These are phyloP conservation scores for Tolypocladium ophioglossoides DNA, from an alignment of 2,329 filamentous ascomycete species.

Conservation along the genomic window DNA sequence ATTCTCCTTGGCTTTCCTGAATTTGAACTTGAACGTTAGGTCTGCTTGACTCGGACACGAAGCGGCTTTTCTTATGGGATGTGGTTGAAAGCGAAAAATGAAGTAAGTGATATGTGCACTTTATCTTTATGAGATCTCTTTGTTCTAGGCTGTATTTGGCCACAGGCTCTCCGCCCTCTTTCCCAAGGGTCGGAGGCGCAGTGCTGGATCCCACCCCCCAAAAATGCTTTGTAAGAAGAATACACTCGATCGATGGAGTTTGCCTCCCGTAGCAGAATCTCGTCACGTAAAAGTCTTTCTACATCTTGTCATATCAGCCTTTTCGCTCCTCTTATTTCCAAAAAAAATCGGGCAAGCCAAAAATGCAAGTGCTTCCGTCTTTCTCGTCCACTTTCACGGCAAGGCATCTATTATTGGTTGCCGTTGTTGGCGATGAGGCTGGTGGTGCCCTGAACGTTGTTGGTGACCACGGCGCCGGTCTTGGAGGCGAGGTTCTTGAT, in stretches of 20 bases:
- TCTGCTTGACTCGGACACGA: neutral
- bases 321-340: neutral
- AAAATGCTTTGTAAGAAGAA: neutral
- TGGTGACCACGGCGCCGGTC: conserved; percentile 31
- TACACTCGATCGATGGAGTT: neutral
- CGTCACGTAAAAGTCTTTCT: neutral
- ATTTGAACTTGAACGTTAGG: neutral
- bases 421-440: conserved; percentile 48
- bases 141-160: neutral
- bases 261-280: neutral
- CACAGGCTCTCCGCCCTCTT: neutral
- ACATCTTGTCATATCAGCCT: neutral
- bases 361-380: neutral
- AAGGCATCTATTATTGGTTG: conserved; percentile 9
- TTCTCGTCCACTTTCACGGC: neutral
- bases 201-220: neutral
- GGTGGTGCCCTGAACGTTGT: conserved; percentile 35
- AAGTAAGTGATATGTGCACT: neutral
- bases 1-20: too few species aligned
- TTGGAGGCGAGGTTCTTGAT: conserved; percentile 42
- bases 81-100: neutral
- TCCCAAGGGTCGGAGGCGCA: neutral
- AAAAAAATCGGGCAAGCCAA: neutral
- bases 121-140: neutral
- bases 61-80: neutral